These are phyloP conservation scores for Aphelidium insulamus DNA, from an alignment of 371 early-diverging fungal genomes.

Conservation along the genomic window DNA sequence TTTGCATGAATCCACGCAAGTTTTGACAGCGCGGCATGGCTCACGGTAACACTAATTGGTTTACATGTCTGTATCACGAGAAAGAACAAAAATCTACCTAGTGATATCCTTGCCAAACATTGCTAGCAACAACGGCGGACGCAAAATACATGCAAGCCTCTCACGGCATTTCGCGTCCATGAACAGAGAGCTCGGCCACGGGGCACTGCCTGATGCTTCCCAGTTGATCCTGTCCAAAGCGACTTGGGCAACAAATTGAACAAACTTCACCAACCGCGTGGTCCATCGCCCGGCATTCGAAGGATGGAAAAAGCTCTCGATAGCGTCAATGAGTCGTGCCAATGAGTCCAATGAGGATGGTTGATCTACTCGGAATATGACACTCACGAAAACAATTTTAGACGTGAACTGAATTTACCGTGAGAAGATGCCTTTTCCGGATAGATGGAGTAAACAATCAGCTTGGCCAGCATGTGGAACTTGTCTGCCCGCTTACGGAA, in stretches of 20 bases:
- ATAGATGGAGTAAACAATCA: constrained; percentile 52
- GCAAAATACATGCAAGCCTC: constrained; percentile 9
- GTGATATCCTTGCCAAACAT: constrained; percentile 57
- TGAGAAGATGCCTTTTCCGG: constrained; percentile 14
- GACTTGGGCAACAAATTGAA: constrained; percentile 28
- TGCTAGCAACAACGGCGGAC: constrained; percentile 18
- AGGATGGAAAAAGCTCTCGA: constrained; percentile 70
- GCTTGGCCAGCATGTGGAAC: constrained; percentile 35
- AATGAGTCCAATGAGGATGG: constrained; percentile 28
- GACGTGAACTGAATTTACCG: constrained; percentile 5
- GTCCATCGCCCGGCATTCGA: constrained; percentile 71
- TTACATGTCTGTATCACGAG: background rate
- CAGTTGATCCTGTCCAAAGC: constrained; percentile 38
- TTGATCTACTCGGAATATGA: too few relatives aligned
- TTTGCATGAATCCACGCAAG: constrained; percentile 52
- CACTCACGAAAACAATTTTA: background rate
- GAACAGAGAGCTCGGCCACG: constrained; percentile 3
- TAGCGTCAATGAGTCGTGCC: constrained; percentile 48
- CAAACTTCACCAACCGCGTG: constrained; percentile 29
- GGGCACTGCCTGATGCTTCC: constrained; percentile 3
- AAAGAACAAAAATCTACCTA: background rate
- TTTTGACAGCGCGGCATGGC: constrained; percentile 41
- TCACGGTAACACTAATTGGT: constrained; percentile 29
- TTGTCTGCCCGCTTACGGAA: too few relatives aligned
- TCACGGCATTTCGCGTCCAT: constrained; percentile 7